These are phyloP conservation scores for Vigna mungo DNA, from an alignment of 306 rosid genomes.

Conservation along the genomic window DNA sequence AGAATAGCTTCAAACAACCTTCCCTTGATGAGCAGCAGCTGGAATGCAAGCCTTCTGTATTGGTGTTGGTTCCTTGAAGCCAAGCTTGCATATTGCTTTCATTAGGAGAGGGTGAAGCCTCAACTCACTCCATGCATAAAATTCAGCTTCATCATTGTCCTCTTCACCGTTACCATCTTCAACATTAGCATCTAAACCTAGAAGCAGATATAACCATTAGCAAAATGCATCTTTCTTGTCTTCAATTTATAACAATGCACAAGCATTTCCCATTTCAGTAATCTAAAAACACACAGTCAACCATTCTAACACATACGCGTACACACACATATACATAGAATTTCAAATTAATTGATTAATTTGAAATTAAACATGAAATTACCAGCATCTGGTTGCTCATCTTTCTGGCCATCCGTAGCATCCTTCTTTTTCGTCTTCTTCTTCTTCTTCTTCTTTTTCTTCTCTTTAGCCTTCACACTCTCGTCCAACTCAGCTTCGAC, in stretches of 20 bases:
- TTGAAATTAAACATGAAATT: slow-evolving; percentile 46
- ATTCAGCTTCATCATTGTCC: slow-evolving; percentile 71
- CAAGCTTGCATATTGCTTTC: slow-evolving; percentile 79
- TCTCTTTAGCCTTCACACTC: slow-evolving; percentile 42
- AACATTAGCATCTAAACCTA: slow-evolving; percentile 53
- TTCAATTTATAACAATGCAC: slow-evolving; percentile 9
- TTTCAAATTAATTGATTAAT: too few species aligned
- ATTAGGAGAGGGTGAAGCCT: slow-evolving; percentile 89
- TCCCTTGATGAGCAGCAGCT: slow-evolving; percentile 97
- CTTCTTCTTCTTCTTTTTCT: slow-evolving; percentile 47
- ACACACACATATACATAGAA: not conserved
- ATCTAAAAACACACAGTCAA: not conserved
- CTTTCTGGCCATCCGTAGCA: slow-evolving; percentile 44
- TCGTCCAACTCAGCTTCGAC: slow-evolving; percentile 45
- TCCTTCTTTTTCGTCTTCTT: slow-evolving; percentile 28
- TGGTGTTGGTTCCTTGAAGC: slow-evolving; percentile 92
- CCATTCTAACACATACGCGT: not conserved
- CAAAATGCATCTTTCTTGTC: slow-evolving; percentile 9
- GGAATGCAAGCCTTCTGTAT: slow-evolving; percentile 96
- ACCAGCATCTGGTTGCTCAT: slow-evolving; percentile 56
- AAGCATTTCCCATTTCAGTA: slow-evolving; percentile 25
- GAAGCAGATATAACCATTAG: slow-evolving; percentile 34
- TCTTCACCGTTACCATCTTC: slow-evolving; percentile 56
- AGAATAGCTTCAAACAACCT: slow-evolving; percentile 66
- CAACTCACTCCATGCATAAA: slow-evolving; percentile 86